Conservation (phyloP, 257 asterid species). For the Dorcoceras hygrometricum region DNA sequence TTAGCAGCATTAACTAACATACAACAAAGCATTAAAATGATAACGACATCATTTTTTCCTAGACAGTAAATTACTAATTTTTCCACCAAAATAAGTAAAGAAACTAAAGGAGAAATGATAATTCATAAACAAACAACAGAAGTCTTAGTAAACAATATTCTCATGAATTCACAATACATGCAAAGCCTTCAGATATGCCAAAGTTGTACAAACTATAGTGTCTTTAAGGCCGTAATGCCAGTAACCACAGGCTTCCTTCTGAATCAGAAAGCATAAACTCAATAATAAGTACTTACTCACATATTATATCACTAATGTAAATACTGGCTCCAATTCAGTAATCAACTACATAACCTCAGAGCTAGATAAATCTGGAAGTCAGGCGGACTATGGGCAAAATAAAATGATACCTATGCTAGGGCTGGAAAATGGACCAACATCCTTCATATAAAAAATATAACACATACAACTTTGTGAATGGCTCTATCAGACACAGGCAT, state of each 20-base stretch:
- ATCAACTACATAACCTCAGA: neutral
- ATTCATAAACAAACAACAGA: slow-evolving; percentile 4
- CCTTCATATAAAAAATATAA: neutral
- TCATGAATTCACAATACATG: neutral
- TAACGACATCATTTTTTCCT: neutral
- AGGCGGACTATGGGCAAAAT: neutral
- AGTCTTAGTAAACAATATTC: neutral
- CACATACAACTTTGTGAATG: slow-evolving; percentile 1
- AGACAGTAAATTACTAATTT: neutral
- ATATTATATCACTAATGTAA: neutral
- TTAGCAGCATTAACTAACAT: too few species aligned
- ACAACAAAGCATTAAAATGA: too few species aligned
- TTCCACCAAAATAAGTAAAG: neutral
- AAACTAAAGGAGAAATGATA: neutral
- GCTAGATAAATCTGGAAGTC: neutral
- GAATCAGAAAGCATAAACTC: neutral
- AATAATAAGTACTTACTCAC: neutral
- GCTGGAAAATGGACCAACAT: neutral
- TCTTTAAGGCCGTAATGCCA: neutral
- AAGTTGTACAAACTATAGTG: neutral
- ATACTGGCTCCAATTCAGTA: neutral
- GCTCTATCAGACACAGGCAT: slow-evolving; percentile 18
- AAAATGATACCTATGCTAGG: too few species aligned
- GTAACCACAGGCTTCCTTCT: slow-evolving; percentile 6
- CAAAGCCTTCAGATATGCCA: neutral